Percentiles rank a stretch among this genome's conserved stretches.
Evolutionary conservation across 441 rosid genomes (phyloP).

Genomic region (Pelargonium australe): DNA sequence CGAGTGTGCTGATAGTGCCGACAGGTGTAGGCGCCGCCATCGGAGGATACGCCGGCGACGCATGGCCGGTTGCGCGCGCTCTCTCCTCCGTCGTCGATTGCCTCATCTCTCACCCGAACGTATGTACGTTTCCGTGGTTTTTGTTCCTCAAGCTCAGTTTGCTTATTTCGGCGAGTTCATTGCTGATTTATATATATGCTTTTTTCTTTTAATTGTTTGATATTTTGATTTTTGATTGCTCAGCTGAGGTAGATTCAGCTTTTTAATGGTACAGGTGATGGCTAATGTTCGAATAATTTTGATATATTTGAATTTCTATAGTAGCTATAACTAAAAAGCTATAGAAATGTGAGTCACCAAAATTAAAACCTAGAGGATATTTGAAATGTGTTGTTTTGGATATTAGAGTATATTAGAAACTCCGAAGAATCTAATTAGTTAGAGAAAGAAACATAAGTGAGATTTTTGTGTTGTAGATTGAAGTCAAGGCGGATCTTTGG

Average conservation of each 20-base stretch:
- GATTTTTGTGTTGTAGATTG: too few species aligned
- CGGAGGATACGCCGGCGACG: conserved; percentile 67
- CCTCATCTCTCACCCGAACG: conserved; percentile 59
- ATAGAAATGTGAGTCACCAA: background rate
- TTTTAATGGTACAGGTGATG: background rate
- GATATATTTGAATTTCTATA: background rate
- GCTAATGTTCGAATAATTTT: background rate
- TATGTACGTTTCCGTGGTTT: conserved; percentile 7
- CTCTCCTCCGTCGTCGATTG: conserved; percentile 57
- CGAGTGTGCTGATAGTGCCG: conserved; percentile 58
- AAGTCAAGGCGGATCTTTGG: too few species aligned
- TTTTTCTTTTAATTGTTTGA: background rate
- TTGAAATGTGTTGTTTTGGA: background rate
- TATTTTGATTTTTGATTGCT: background rate
- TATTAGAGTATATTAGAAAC: too few species aligned
- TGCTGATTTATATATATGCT: too few species aligned
- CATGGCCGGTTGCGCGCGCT: conserved; percentile 51
- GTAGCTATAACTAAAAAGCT: too few species aligned
- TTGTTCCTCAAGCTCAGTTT: background rate
- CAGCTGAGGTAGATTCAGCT: background rate
- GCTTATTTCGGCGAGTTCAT: too few species aligned
- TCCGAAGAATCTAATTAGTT: too few species aligned
- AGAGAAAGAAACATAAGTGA: too few species aligned
- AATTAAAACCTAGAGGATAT: background rate
- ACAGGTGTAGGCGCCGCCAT: conserved; percentile 60